Evolutionary conservation across 768 basidiomycete species (phyloP), one percentile per base, ranked within the genome.

Genomic region (Lentinula guzmanii): DNA sequence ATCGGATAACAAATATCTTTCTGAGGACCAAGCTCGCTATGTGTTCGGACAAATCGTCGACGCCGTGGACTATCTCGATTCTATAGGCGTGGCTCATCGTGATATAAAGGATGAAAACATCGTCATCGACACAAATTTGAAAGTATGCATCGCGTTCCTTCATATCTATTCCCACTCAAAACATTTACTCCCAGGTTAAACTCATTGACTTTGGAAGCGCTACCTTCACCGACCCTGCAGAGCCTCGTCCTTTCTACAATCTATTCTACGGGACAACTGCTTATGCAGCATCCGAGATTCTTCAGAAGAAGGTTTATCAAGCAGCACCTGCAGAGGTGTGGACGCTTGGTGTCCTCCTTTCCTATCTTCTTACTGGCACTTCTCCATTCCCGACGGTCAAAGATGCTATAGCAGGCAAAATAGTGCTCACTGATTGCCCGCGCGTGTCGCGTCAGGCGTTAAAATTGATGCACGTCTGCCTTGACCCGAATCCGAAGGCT

Each of bases 41-140:
- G 86, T 97, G 65, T 94, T 96, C 70, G 78, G 81, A 37, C 95
- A 98, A 74, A 84, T 97, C 48, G 91, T 93, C 55, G 90, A 93
- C 60, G 90, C 87, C 41, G 89, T 95, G 5, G 74, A 82, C 63
- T 93, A 95, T 69, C 81, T 98, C 39, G 82, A 96, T 67, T 76
- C 78, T 51, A 87, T 85, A 62, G 93, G 95, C 31, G 91, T 98
- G 66, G 86, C 90, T 0, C 96, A 99, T 72, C 89, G 96, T 43
- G 96, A 99, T 71, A 87, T 99, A 68, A 99, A 99, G 71, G 96
- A 98, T 60, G 96, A 99, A 73, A 99, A 99, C 69, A 73, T 95
- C 52, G 85, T 93, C 56, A 85, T 93, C 39, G 90, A 91, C 73
- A 77, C 75, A 71, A 75, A 89, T 64, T 79, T 91, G 64, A 89